Base-by-base conservation (phyloP, 225 moss, liverwort and hornwort genomes). In the Physcomitrium patens region DNA sequence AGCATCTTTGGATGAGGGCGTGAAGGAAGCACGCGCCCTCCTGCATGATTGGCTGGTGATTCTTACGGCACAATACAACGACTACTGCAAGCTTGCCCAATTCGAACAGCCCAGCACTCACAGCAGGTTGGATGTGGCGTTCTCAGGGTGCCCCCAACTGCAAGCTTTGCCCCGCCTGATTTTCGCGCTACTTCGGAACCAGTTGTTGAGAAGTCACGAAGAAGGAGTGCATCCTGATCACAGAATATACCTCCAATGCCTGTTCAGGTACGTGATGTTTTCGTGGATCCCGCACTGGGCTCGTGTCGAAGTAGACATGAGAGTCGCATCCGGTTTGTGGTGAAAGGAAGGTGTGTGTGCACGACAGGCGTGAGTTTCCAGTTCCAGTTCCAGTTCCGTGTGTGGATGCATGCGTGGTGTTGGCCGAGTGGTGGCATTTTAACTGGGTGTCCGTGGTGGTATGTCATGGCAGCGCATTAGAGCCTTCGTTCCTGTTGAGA, bases 1-100 rank as follows among this genome's bases (percentile, higher is more conserved):
- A 72, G 93, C 95, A 58, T 95, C 99, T 58, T 77, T 99, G 72
- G 93, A 93, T 63, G 93, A 99, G 71, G 99, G 99, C 50, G 92
- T 99, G 17, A 95, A 92, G 80, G 99, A 99, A 75, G 99, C 93
- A 43, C 91, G 99, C 13, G 76, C 88, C 59, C 87, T 99, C 45
- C 77, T 99, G 50, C 95, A 99, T 73, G 99, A 99, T 77, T 99
- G 99, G 99, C 92, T 99, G 52, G 95, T 99, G 75, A 99, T 99
- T 60, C 87, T 99, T 23, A 92, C 95, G 37, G 93, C 99, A 24
- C 99, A 99, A 75, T 99, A 99, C 75, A 99, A 99, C 45, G 92
- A 95, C 63, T 91, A 93, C 71, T 95, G 89, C 52, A 91, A 93
- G 80, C 81, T 99, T 23, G 89, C 93, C 14, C 95, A 90, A 61